Evolutionary conservation across 116 monocot genomes (phyloP), one percentile per base, ranked within the genome.

Genomic region (Posidonia oceanica): DNA sequence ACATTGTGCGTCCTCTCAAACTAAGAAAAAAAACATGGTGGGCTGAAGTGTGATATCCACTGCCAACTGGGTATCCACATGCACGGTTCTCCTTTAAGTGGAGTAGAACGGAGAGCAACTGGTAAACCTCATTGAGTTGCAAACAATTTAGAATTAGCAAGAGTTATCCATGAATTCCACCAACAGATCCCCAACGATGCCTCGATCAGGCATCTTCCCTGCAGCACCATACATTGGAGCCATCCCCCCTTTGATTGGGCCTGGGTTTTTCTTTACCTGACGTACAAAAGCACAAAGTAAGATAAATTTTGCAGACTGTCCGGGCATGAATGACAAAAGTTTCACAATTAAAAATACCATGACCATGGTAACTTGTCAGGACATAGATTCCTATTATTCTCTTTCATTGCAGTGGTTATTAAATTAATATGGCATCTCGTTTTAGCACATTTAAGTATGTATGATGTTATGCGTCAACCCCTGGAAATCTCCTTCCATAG

Each of bases 181-280:
- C 52, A 98, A 66, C 22, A 98, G 56, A 18, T 98, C 97, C 61
- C 69, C 68, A 52, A 98, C 81, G 74, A 86, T 78, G 44, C 93
- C 97, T 62, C 97, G 76, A 39, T 98, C 93, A 0, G 97, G 97
- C 87, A 98, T 93, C 87, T 83, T 98, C 69, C 87, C 97, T 6
- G 97, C 97, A 4, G 93, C 93, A 17, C 97, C 97, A 66, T 98
- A 98, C 38, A 98, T 69, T 10, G 97, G 97, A 64, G 97, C 93
- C 59, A 81, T 78, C 42, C 97, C 93, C 4, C 97, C 97, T 39
- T 69, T 83, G 22, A 93, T 78, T 18, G 93, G 89, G 5, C 97
- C 97, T 14, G 97, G 93, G 29, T 93, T 93, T 82, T 79, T 61
- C 78, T 78, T 92, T 20, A 93, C 97, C 97, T 98, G 64, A 66